Conservation (phyloP, 345 rosid genomes). For the Moricandia moricandioides region DNA sequence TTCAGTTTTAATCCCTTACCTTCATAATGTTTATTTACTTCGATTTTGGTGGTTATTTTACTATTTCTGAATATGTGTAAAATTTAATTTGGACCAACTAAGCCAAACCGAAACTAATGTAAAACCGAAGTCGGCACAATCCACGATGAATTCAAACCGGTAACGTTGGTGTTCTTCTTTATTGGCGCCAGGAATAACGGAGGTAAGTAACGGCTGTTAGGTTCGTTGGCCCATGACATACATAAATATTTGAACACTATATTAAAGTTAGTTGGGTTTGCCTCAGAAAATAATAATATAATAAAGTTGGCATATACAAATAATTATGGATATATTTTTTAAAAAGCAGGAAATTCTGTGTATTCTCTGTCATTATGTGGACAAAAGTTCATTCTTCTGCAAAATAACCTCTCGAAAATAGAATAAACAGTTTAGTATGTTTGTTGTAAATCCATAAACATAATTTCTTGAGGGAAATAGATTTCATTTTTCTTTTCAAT, state of each 20-base stretch:
- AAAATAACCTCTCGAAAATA: not conserved
- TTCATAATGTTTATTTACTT: not conserved
- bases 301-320: not conserved
- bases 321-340: not conserved
- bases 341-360: not conserved
- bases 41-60: not conserved
- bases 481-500: not conserved
- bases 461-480: not conserved
- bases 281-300: too few species aligned
- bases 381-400: not conserved
- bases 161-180: slow-evolving; percentile 19
- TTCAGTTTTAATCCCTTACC: not conserved
- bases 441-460: not conserved
- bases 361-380: slow-evolving; percentile 8
- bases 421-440: not conserved
- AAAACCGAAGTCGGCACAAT: not conserved
- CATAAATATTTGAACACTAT: slow-evolving; percentile 1
- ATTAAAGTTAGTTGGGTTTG: too few species aligned
- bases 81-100: not conserved
- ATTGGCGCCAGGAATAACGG: slow-evolving; percentile 39
- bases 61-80: not conserved
- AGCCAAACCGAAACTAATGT: not conserved
- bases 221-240: slow-evolving; percentile 28
- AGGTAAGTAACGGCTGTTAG: slow-evolving; percentile 38
- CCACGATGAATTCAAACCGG: slow-evolving; percentile 9